phyloP scores from a whole-genome alignment of 768 basidiomycete genomes.

The Steccherinum ochraceum region DNA sequence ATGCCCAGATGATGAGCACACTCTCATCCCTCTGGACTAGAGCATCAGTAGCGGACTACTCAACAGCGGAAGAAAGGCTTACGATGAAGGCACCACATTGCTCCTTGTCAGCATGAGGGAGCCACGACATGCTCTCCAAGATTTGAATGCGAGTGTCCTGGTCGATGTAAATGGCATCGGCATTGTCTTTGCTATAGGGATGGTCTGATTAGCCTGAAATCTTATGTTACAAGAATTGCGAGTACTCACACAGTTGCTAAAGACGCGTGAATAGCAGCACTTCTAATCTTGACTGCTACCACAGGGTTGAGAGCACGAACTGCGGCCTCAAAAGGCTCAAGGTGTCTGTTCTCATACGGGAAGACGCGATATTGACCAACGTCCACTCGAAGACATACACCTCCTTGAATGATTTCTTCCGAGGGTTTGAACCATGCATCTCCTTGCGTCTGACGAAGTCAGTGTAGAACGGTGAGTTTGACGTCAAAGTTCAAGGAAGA shows the following conservation, averaged over 20 bases:
- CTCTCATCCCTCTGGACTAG: constrained; percentile 65
- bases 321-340: constrained; percentile 79
- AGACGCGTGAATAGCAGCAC: constrained; percentile 76
- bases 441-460: constrained; percentile 55
- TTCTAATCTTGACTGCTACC: constrained; percentile 77
- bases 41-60: background rate
- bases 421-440: constrained; percentile 86
- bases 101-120: constrained; percentile 82
- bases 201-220: background rate
- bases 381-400: constrained; percentile 69
- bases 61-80: constrained; percentile 14
- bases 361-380: constrained; percentile 72
- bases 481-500: background rate
- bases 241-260: constrained; percentile 56
- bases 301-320: constrained; percentile 72
- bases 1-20: constrained; percentile 80
- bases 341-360: constrained; percentile 77
- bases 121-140: constrained; percentile 57
- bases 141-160: constrained; percentile 83
- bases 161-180: constrained; percentile 63
- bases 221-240: background rate
- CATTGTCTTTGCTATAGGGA: constrained; percentile 47
- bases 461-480: background rate
- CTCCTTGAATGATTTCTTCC: constrained; percentile 74
- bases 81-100: constrained; percentile 88